These are phyloP conservation scores for Saturnispora halmiae DNA, from an alignment of 805 yeast genomes.

Conservation along the genomic window DNA sequence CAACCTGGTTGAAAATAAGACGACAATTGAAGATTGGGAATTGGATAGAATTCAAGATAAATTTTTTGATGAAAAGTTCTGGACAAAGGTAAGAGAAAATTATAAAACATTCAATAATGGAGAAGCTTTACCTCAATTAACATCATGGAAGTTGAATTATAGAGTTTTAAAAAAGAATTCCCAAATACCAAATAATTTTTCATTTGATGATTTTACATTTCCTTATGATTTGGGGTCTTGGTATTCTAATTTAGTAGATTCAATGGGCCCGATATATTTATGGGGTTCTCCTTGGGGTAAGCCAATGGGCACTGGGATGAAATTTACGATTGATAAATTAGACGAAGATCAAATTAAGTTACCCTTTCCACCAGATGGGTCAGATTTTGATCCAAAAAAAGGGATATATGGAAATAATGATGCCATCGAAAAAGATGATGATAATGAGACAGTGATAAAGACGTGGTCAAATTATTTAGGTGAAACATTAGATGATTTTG, in stretches of 20 bases:
- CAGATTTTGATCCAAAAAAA: conserved; percentile 19
- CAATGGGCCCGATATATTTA: conserved; percentile 52
- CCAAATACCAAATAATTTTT: conserved; percentile 29
- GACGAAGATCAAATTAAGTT: conserved; percentile 52
- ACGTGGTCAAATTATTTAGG: conserved; percentile 72
- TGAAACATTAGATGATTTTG: conserved; percentile 76
- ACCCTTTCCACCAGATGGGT: conserved; percentile 95
- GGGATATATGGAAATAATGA: background rate
- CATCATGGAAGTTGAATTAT: conserved; percentile 36
- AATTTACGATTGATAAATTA: conserved; percentile 47
- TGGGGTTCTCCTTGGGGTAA: conserved; percentile 71
- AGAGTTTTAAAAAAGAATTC: conserved; percentile 17
- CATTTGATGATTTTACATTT: conserved; percentile 61
- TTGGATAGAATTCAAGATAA: conserved; percentile 68
- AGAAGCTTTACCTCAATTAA: conserved; percentile 33
- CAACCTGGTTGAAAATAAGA: conserved; percentile 56
- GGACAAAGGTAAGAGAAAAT: conserved; percentile 39
- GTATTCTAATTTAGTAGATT: conserved; percentile 39
- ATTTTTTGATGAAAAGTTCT: conserved; percentile 46
- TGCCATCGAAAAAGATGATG: conserved; percentile 5
- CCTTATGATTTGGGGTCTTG: conserved; percentile 70
- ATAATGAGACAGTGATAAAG: conserved; percentile 14
- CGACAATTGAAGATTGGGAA: conserved; percentile 93
- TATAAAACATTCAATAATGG: conserved; percentile 31
- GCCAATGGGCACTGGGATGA: conserved; percentile 52